These are phyloP conservation scores for Dendrobium nobile DNA, from an alignment of 106 monocot species.

Conservation along the genomic window DNA sequence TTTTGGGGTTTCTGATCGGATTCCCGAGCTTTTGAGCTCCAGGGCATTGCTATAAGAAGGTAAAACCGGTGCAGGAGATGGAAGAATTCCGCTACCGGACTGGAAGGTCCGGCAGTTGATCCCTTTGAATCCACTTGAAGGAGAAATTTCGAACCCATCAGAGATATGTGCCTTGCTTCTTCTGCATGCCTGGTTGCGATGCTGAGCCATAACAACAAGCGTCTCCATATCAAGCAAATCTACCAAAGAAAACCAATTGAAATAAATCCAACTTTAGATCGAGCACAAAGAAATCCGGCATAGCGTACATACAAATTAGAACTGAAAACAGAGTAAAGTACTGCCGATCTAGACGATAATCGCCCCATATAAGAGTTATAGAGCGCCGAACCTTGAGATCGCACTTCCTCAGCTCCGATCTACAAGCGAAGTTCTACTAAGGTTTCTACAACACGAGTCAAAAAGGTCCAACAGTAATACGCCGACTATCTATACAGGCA, in stretches of 20 bases:
- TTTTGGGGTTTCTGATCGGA: slow-evolving; percentile 31
- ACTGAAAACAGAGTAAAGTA: background rate
- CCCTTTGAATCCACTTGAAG: slow-evolving; percentile 24
- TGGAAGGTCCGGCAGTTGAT: slow-evolving; percentile 31
- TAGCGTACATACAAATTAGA: background rate
- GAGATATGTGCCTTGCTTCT: slow-evolving; percentile 13
- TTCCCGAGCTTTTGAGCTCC: background rate
- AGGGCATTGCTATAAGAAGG: slow-evolving; percentile 4
- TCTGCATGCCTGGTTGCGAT: slow-evolving; percentile 23
- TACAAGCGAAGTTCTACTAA: background rate
- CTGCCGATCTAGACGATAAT: background rate
- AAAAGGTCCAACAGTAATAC: background rate
- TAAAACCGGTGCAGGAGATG: slow-evolving; percentile 2
- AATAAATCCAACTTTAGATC: background rate
- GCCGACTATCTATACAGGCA: background rate
- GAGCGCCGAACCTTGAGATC: background rate
- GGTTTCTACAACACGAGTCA: background rate
- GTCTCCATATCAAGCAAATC: slow-evolving; percentile 26
- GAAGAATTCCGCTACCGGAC: slow-evolving; percentile 17
- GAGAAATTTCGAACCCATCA: slow-evolving; percentile 13
- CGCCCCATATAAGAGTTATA: background rate
- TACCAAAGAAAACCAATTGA: slow-evolving; percentile 1
- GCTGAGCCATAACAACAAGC: slow-evolving; percentile 13
- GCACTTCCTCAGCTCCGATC: background rate
- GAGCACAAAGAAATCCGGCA: background rate